phyloP scores from a whole-genome alignment of 495 filamentous ascomycete genomes.

The Penicillium samsonianum region DNA sequence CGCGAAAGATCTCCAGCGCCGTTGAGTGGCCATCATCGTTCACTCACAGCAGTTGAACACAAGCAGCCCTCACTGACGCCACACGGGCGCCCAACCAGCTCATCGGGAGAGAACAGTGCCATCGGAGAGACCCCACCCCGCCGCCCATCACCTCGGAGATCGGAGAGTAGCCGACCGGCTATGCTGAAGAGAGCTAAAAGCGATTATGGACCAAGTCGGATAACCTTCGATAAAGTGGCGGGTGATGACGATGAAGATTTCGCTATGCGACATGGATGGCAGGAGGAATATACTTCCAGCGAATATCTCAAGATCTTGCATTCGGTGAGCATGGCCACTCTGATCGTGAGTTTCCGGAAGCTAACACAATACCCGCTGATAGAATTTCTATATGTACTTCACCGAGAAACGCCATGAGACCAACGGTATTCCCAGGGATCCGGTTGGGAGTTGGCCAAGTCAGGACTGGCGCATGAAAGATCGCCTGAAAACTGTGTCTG shows the following conservation, averaged over 20 bases:
- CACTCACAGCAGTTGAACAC: conserved; percentile 41
- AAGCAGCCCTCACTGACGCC: conserved; percentile 27
- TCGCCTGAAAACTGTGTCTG: conserved; percentile 92
- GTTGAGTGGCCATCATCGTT: conserved; percentile 40
- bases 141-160: conserved; percentile 34
- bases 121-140: conserved; percentile 27
- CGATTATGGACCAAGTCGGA: conserved; percentile 59
- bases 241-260: conserved; percentile 51
- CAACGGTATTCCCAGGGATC: conserved; percentile 82
- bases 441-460: conserved; percentile 58
- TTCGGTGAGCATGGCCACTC: conserved; percentile 46
- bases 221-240: conserved; percentile 35
- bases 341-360: background rate
- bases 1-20: conserved; percentile 46
- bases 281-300: conserved; percentile 59
- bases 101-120: conserved; percentile 34
- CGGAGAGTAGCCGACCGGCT: conserved; percentile 51
- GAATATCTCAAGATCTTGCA: conserved; percentile 59
- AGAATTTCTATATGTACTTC: conserved; percentile 95
- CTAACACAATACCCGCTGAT: conserved; percentile 16
- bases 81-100: conserved; percentile 37
- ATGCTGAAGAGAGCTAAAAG: conserved; percentile 69
- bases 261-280: conserved; percentile 64
- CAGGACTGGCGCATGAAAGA: conserved; percentile 98
- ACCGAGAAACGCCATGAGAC: conserved; percentile 97